Base-by-base conservation (phyloP, 2,329 filamentous ascomycete species). In the Basipetospora chlamydospora region DNA sequence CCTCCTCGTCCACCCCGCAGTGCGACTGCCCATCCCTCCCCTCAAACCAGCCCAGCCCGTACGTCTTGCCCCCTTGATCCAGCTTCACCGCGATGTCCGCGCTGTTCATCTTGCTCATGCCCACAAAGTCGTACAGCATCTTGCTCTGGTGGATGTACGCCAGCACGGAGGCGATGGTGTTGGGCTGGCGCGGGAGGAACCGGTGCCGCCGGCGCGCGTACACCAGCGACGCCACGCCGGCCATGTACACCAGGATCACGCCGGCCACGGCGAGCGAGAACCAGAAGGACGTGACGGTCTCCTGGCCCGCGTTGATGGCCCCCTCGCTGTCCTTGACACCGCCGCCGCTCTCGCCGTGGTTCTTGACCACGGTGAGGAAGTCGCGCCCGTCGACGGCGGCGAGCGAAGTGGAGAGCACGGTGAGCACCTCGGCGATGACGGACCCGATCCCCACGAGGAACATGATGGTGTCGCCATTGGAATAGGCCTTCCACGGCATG, bases 91-190 rank as follows among this genome's bases (percentile, higher is more conserved):
- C 71, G 73, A 84, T 81, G 49, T 73, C 57, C 11, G 61, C 57
- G 37, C 68, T 73, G 44, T 64, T 69, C 35, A 77, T 56, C 55
- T 72, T 72, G 42, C 77, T 70, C 16, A 78, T 84, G 28, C 71
- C 74, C 11, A 83, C 76, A 53, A 87, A 87, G 48, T 74, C 72
- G 43, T 75, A 76, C 31, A 87, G 59, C 81, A 87, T 86, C 56
- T 80, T 81, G 53, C 71, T 79, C 57, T 85, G 80, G 54, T 87
- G 77, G 41, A 87, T 80, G 49, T 80, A 87, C 0, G 79, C 80
- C 37, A 88, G 63, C 37, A 86, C 72, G 29, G 72, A 77, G 2
- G 80, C 76, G 46, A 88, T 86, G 15, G 80, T 85, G 46, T 77
- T 83, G 4, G 81, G 80, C 59, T 86, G 79, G 4, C 82, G 70